Percentiles rank a stretch among this genome's conserved stretches.
Conservation (phyloP, 1,139 yeast genomes). For the Blastobotrys ciferrii region DNA sequence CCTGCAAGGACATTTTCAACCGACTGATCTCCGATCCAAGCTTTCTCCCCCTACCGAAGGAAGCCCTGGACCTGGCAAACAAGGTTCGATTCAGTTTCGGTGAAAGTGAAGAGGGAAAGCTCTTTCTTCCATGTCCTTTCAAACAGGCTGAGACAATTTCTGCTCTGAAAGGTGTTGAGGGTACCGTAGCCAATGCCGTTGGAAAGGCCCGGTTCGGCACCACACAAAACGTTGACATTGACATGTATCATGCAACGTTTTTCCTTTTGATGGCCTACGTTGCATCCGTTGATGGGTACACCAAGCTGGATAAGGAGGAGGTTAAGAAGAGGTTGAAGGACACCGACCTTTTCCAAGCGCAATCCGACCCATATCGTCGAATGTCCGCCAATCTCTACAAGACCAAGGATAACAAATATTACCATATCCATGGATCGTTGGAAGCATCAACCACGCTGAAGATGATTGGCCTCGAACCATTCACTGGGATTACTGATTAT, state of each 20-base stretch:
- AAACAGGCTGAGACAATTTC: constrained; percentile 37
- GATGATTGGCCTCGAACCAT: constrained; percentile 39
- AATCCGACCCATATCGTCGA: constrained; percentile 36
- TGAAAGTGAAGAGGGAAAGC: constrained; percentile 10
- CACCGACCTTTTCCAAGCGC: constrained; percentile 37
- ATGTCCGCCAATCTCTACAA: constrained; percentile 39
- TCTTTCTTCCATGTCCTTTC: constrained; percentile 35
- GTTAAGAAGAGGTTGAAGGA: constrained; percentile 29
- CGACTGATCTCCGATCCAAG: background rate
- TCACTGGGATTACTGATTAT: constrained; percentile 31
- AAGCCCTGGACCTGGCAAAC: constrained; percentile 2
- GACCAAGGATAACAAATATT: constrained; percentile 37
- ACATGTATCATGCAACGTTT: constrained; percentile 35
- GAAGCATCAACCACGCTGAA: constrained; percentile 38
- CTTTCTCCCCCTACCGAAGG: background rate
- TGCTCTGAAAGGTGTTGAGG: constrained; percentile 37
- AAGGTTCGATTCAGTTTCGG: background rate
- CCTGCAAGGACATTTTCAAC: constrained; percentile 1
- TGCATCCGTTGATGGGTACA: constrained; percentile 35
- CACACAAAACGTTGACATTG: constrained; percentile 26
- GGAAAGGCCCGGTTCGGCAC: constrained; percentile 30
- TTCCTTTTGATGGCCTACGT: constrained; percentile 37
- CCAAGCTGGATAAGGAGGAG: constrained; percentile 31
- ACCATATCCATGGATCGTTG: constrained; percentile 40
- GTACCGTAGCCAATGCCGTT: constrained; percentile 32